Conservation (phyloP, 306 rosid species). For the Quercus suber region DNA sequence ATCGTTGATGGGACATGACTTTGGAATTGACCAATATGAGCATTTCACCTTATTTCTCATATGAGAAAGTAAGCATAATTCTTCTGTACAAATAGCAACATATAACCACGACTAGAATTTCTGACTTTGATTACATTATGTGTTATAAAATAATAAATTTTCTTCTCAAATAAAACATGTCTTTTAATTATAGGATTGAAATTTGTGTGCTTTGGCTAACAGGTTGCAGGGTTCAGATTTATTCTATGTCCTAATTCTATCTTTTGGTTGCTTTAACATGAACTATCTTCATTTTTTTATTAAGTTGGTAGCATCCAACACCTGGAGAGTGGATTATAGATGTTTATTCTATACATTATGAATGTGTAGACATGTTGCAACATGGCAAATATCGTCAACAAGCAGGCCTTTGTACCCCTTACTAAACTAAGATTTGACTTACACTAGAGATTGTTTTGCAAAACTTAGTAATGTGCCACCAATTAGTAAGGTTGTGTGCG, state of each 20-base stretch:
- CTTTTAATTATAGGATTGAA: not conserved
- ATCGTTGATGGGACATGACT: not conserved
- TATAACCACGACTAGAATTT: not conserved
- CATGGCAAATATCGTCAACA: not conserved
- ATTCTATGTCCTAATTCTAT: not conserved
- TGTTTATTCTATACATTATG: not conserved
- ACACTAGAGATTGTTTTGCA: not conserved
- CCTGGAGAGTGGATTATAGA: conserved; percentile 1
- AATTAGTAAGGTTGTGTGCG: not conserved
- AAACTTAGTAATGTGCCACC: not conserved
- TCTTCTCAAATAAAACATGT: not conserved
- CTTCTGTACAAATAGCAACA: not conserved
- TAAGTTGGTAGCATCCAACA: not conserved
- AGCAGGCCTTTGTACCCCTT: not conserved
- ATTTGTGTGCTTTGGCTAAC: not conserved
- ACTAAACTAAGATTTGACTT: not conserved
- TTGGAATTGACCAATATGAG: not conserved
- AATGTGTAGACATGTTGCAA: conserved; percentile 11
- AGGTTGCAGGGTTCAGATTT: not conserved
- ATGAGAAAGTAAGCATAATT: not conserved
- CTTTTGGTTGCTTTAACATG: not conserved
- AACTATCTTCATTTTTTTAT: not conserved
- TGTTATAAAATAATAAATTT: not conserved
- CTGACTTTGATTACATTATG: not conserved
- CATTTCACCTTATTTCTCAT: not conserved